A percentile compares a stretch with the other conserved stretches of the same genome.
Evolutionary conservation across 768 basidiomycete species (phyloP).

Genomic region (Clitopilus hobsonii): DNA sequence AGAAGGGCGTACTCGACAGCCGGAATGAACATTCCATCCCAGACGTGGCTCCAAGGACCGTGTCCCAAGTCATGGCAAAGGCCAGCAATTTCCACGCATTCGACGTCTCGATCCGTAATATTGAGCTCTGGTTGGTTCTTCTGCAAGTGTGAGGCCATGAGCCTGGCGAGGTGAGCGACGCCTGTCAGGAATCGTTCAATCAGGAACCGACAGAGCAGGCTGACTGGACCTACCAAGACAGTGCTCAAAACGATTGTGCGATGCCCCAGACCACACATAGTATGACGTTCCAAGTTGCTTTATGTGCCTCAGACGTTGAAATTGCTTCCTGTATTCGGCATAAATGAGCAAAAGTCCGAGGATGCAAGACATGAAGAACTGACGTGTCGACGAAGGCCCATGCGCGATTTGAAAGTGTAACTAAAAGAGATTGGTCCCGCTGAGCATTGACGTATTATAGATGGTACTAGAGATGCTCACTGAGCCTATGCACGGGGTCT

Average conservation of each 20-base stretch:
- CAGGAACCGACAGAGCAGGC: neutral
- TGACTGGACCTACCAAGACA: conserved; percentile 58
- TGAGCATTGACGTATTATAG: conserved; percentile 8
- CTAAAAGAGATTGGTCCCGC: conserved; percentile 15
- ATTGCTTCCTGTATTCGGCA: conserved; percentile 47
- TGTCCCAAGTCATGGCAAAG: conserved; percentile 85
- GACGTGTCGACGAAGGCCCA: conserved; percentile 66
- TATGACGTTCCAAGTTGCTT: conserved; percentile 80
- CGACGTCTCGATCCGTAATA: conserved; percentile 68
- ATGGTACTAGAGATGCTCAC: conserved; percentile 22
- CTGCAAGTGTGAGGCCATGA: conserved; percentile 55
- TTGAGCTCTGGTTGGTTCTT: conserved; percentile 53
- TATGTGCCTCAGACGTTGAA: conserved; percentile 71
- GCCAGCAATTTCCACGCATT: conserved; percentile 76
- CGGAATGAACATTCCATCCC: conserved; percentile 74
- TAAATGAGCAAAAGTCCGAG: conserved; percentile 3
- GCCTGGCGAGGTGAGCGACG: conserved; percentile 67
- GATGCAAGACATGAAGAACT: conserved; percentile 13
- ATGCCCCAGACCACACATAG: conserved; percentile 72
- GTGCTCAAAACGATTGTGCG: conserved; percentile 83
- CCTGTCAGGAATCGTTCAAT: conserved; percentile 36
- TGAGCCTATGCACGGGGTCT: conserved; percentile 32
- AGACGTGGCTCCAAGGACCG: conserved; percentile 84
- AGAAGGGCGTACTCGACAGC: conserved; percentile 39
- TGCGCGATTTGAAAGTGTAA: conserved; percentile 30